These are phyloP conservation scores for Oryza glumipatula DNA, from an alignment of 176 grass and related monocot species.

Conservation along the genomic window DNA sequence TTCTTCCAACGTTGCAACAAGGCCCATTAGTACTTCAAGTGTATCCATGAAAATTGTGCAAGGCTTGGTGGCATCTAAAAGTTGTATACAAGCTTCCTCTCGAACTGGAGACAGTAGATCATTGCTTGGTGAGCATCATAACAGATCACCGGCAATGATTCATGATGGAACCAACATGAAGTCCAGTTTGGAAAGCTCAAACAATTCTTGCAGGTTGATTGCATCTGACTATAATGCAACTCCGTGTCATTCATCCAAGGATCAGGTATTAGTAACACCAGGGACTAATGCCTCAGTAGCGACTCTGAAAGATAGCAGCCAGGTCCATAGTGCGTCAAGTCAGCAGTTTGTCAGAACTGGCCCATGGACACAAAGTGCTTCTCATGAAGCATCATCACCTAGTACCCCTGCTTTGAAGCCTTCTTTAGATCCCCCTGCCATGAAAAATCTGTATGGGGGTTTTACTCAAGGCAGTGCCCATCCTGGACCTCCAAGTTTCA, in stretches of 20 bases:
- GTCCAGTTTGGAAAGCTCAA: constrained; percentile 42
- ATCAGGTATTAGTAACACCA: constrained; percentile 41
- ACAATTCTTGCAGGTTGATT: constrained; percentile 41
- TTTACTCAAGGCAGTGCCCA: constrained; percentile 35
- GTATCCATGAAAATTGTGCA: constrained; percentile 30
- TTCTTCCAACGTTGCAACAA: constrained; percentile 34
- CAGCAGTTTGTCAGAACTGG: constrained; percentile 46
- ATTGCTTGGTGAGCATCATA: constrained; percentile 41
- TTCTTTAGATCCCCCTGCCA: constrained; percentile 26
- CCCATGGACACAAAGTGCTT: constrained; percentile 36
- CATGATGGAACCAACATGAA: constrained; percentile 38
- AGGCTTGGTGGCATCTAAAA: constrained; percentile 31
- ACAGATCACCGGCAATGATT: constrained; percentile 33
- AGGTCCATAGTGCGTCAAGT: constrained; percentile 16
- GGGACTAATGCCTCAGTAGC: constrained; percentile 49
- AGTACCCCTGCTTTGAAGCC: constrained; percentile 38
- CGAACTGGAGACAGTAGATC: constrained; percentile 31
- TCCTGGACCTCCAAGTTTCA: constrained; percentile 33
- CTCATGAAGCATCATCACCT: constrained; percentile 46
- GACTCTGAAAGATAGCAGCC: constrained; percentile 50
- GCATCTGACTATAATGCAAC: constrained; percentile 46
- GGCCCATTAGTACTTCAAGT: constrained; percentile 28
- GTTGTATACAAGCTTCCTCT: constrained; percentile 36
- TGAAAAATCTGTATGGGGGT: constrained; percentile 14
- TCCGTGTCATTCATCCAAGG: constrained; percentile 52